Percentiles rank a stretch among this genome's conserved stretches.
Conservation (phyloP, 495 filamentous ascomycete species). For the Tuber magnatum region DNA sequence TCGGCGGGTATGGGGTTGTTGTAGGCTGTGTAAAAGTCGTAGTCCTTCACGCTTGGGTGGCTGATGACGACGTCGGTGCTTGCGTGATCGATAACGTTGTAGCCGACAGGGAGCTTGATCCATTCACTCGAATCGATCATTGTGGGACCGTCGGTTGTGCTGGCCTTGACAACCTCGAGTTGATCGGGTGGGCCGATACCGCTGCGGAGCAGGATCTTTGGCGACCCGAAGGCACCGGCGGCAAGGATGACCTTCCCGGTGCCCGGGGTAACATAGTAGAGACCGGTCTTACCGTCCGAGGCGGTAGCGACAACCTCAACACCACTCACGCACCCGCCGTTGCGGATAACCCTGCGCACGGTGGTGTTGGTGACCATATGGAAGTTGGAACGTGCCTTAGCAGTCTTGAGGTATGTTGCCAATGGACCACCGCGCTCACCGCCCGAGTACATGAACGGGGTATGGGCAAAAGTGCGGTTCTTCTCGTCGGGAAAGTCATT, state of each 20-base stretch:
- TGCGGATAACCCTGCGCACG: constrained; percentile 59
- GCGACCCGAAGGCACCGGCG: constrained; percentile 63
- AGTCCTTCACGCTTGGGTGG: constrained; percentile 54
- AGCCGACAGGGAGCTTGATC: constrained; percentile 68
- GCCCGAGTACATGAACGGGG: constrained; percentile 62
- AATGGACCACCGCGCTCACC: constrained; percentile 65
- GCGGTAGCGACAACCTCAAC: constrained; percentile 58
- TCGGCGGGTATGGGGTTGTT: constrained; percentile 47
- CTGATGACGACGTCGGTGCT: constrained; percentile 63
- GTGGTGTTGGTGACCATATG: constrained; percentile 58
- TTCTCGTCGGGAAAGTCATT: constrained; percentile 57
- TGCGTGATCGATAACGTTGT: constrained; percentile 66
- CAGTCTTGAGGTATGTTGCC: constrained; percentile 64
- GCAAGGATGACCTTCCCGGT: constrained; percentile 62
- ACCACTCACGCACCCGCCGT: constrained; percentile 56
- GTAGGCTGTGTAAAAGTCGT: constrained; percentile 60
- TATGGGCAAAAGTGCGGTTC: constrained; percentile 58
- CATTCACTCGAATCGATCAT: constrained; percentile 51
- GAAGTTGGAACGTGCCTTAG: constrained; percentile 58
- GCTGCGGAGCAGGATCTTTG: constrained; percentile 62
- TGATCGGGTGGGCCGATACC: constrained; percentile 61
- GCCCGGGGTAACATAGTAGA: constrained; percentile 52
- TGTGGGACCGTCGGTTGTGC: constrained; percentile 48
- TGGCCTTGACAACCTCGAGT: constrained; percentile 51
- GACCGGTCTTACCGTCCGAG: constrained; percentile 52